Base-by-base conservation (phyloP, 176 grass and related monocot genomes). In the Dendrocalamus sinicus region DNA sequence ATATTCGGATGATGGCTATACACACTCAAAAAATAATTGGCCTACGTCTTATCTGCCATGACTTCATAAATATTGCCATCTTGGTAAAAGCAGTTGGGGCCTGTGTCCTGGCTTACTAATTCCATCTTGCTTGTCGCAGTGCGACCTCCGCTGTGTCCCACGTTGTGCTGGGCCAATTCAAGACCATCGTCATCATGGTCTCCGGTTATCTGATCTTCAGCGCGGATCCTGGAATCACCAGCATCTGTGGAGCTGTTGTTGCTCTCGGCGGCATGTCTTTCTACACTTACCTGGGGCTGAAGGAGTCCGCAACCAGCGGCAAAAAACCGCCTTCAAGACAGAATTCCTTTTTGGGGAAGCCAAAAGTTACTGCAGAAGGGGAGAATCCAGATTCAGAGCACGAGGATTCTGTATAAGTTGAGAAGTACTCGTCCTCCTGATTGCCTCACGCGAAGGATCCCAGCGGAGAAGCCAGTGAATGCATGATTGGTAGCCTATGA, bases 151-250 rank as follows among this genome's bases (percentile, higher is more conserved):
- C 96, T 24, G 84, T 89, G 22, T 98, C 96, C 16, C 96, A 98
- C 41, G 96, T 98, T 9, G 96, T 98, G 61, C 80, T 95, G 22
- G 96, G 96, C 13, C 96, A 98, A 24, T 98, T 98, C 88, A 98
- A 98, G 89, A 95, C 93, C 30, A 59, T 91, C 54, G 90, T 95
- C 67, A 94, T 98, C 44, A 89, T 95, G 93, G 93, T 98, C 24
- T 89, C 73, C 16, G 93, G 96, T 19, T 95, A 89, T 74, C 64
- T 98, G 58, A 62, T 94, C 62, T 98, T 98, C 71, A 82, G 85
- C 73, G 95, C 96, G 8, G 96, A 98, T 60, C 96, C 96, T 15
- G 96, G 96, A 43, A 30, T 89, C 54, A 79, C 86, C 81, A 98
- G 93, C 72, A 53, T 98, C 4, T 94, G 85, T 23, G 96, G 96